These are phyloP conservation scores for Ambrosia hybrid DNA, from an alignment of 140 eudicot genomes.

Conservation along the genomic window DNA sequence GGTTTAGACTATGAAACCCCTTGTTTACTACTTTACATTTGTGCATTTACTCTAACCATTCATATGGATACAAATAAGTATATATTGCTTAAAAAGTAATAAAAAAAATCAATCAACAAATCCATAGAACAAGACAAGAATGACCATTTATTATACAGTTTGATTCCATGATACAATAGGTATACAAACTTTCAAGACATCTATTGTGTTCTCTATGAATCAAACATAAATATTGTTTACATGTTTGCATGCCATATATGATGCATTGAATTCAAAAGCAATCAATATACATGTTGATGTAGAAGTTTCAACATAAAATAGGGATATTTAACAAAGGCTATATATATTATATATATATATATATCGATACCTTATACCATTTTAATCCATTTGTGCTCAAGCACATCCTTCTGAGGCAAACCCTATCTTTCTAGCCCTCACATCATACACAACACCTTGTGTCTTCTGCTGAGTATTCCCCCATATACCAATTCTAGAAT, in stretches of 20 bases:
- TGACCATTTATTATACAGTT: too few relatives aligned
- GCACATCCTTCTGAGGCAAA: conserved; percentile 60
- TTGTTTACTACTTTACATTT: too few relatives aligned
- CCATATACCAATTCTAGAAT: conserved; percentile 36
- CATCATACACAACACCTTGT: conserved; percentile 58
- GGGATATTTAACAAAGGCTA: conserved; percentile 17
- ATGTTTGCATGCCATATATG: too few relatives aligned
- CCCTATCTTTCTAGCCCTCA: conserved; percentile 59
- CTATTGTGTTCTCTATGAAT: too few relatives aligned
- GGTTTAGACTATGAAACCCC: too few relatives aligned
- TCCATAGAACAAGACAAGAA: too few relatives aligned
- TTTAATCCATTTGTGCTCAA: conserved; percentile 19
- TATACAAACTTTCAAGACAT: not conserved
- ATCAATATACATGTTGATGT: conserved; percentile 24
- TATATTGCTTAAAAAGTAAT: too few relatives aligned
- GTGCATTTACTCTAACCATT: too few relatives aligned
- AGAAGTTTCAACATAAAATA: conserved; percentile 20
- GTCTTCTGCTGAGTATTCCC: conserved; percentile 77
- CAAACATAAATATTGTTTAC: too few relatives aligned
- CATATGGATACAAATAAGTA: too few relatives aligned
- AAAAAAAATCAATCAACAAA: too few relatives aligned
- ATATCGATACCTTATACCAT: conserved; percentile 24
- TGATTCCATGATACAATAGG: not conserved
- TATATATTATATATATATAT: too few relatives aligned
- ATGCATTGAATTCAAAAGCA: conserved; percentile 17